Evolutionary conservation across 129 eudicot species (phyloP), one percentile per base, ranked within the genome.

Genomic region (Artemisia annua): DNA sequence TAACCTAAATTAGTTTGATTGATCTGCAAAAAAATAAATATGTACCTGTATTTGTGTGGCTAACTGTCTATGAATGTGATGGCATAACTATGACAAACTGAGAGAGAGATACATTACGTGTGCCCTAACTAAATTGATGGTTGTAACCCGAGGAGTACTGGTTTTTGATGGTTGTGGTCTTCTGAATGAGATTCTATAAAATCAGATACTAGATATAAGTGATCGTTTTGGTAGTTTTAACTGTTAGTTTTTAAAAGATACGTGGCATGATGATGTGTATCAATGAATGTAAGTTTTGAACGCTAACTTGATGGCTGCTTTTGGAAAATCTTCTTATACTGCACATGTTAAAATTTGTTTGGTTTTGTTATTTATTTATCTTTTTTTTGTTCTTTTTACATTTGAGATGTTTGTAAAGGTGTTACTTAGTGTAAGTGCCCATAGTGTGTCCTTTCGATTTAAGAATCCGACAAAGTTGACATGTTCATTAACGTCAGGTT

Each of bases 331-430:
- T 15, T 59, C 59, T 15, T 72, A 58, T 44, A 67, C n/a, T 1
- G 57, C 39, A 56, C 46, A 60, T 48, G 30, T 58, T 60, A 15
- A 20, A 24, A 24, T 71, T 43, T 52, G 39, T 55, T 52, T 48
- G 22, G 15, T 58, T 39, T 14, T 35, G 46, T 17, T 71, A 19
- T 73, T 11, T 50, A 8, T 63, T 51, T 28, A 26, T 73, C 50
- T 22, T 28, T 22, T 20, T n/a, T 52, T 35, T 62, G 11, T 26
- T 63, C 8, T 13, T 74, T 62, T 52, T 64, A 26, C 79, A 22
- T 50, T 75, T 52, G 19, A 74, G 46, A 75, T 53, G 16, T 74
- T 75, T 62, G 43, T 75, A 75, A 39, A 35, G 52, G 24, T 65
- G 19, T 32, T 75, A 24, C 30, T 63, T 53, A n/a, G 20, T 32